Evolutionary conservation across 139 green algal genomes (phyloP), one percentile per base, ranked within the genome.

Genomic region (Spirogloea muscicola): DNA sequence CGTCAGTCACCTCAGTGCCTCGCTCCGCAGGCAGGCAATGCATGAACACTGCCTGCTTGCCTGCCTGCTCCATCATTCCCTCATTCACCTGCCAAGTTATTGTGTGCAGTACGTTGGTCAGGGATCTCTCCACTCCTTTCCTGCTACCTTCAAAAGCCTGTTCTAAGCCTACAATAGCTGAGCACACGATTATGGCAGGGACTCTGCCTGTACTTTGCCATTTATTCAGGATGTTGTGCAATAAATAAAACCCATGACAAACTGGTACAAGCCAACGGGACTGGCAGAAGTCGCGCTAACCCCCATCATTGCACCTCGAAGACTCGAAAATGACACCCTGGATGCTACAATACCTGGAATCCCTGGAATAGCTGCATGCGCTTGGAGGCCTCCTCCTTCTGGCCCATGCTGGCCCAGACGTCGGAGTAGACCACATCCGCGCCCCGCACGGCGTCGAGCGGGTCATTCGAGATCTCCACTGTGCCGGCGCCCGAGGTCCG

Each of bases 321-420:
- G n/a, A n/a, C n/a, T n/a, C n/a, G n/a, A n/a, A n/a, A n/a, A n/a
- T n/a, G n/a, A n/a, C n/a, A n/a, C n/a, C n/a, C n/a, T n/a, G n/a
- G n/a, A n/a, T n/a, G n/a, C n/a, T n/a, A n/a, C n/a, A n/a, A n/a
- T 9, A 96, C 90, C 88, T 94, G 87, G 85, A 95, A 98, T 1
- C 86, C 84, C 34, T 86, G 61, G 85, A 99, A 99, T 25, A 85
- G 74, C n/a, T 83, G 81, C 63, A 88, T 86, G 5, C 92, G 83
- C 42, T 82, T 65, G 43, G 91, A 91, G 2, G 93, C 84, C 70
- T 96, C 90, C 44, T 97, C 93, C 80, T 99, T 99, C 80, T 97
- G 93, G 0, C 93, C 92, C 94, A 99, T 99, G 74, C 84, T 92
- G 10, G 94, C 94, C 94, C 94, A 99, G 21, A 99, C 94, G 67